Conservation (phyloP, 2,329 filamentous ascomycete species). For the Aspergillus clavatus region DNA sequence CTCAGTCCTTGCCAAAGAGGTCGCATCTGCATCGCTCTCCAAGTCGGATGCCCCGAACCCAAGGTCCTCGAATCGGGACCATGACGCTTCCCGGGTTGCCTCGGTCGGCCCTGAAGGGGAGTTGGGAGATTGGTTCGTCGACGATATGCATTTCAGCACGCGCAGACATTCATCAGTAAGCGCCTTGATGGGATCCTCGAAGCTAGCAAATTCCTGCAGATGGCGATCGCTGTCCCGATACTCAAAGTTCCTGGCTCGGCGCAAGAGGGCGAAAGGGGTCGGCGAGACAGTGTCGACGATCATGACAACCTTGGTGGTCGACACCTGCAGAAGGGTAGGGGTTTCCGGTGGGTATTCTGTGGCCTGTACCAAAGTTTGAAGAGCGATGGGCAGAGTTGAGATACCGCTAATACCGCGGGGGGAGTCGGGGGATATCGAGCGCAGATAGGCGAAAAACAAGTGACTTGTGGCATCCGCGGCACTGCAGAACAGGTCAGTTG, state of each 20-base stretch:
- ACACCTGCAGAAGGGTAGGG: constrained; percentile 69
- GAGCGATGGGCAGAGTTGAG: constrained; percentile 77
- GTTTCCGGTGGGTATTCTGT: constrained; percentile 88
- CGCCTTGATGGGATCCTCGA: constrained; percentile 80
- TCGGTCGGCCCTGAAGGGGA: constrained; percentile 58
- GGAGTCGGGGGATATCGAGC: constrained; percentile 78
- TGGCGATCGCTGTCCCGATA: constrained; percentile 84
- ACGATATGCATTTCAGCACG: constrained; percentile 82
- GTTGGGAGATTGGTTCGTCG: constrained; percentile 77
- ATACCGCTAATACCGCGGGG: constrained; percentile 68
- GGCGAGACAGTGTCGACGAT: constrained; percentile 93
- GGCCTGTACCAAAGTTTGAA: constrained; percentile 84
- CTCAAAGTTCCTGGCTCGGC: constrained; percentile 89
- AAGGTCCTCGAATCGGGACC: constrained; percentile 94
- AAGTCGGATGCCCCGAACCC: constrained; percentile 76
- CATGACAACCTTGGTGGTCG: constrained; percentile 89
- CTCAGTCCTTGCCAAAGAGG: constrained; percentile 30
- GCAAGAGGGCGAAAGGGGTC: constrained; percentile 84
- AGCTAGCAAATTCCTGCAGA: constrained; percentile 80
- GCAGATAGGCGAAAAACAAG: constrained; percentile 94
- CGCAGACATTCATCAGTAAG: constrained; percentile 91
- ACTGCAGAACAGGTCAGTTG: constrained; percentile 46
- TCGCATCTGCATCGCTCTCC: constrained; percentile 51
- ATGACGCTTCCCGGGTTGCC: constrained; percentile 78
- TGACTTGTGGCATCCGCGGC: constrained; percentile 95